phyloP scores from a whole-genome alignment of 768 basidiomycete species.

The Mycena kentingensis region DNA sequence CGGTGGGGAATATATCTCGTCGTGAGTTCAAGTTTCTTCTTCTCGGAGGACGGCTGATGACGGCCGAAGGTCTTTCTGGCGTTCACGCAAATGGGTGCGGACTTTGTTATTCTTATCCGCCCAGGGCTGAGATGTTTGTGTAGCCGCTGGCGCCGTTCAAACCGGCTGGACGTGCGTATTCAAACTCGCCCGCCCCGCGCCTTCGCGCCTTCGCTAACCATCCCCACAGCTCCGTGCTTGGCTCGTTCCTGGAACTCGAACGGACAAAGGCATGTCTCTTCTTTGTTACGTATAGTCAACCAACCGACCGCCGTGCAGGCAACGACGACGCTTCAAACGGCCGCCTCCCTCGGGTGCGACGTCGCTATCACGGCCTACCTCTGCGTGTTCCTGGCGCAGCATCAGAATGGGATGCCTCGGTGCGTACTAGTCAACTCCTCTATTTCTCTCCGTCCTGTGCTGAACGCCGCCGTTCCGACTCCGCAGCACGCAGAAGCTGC shows the following conservation, averaged over 20 bases:
- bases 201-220: not conserved
- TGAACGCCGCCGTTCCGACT: not conserved
- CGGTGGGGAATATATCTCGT: slow-evolving; percentile 2
- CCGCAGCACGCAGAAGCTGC: not conserved
- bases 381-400: not conserved
- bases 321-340: slow-evolving; percentile 1
- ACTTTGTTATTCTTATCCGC: no score
- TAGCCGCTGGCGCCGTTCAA: not conserved
- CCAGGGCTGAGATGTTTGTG: not conserved
- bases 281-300: not conserved
- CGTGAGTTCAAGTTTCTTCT: no score
- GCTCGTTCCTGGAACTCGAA: not conserved
- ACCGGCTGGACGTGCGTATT: not conserved
- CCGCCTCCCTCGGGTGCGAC: slow-evolving; percentile 1
- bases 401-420: not conserved
- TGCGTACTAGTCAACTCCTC: no score
- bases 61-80: slow-evolving; percentile 4
- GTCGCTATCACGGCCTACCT: slow-evolving; percentile 1
- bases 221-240: not conserved
- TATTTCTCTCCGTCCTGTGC: not conserved
- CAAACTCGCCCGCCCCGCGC: not conserved
- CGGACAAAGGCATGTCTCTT: not conserved
- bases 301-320: not conserved
- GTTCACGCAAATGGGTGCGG: slow-evolving; percentile 12
- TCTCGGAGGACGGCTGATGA: not conserved